Conservation (phyloP, 495 filamentous ascomycete genomes). For the Penicillium daleae region DNA sequence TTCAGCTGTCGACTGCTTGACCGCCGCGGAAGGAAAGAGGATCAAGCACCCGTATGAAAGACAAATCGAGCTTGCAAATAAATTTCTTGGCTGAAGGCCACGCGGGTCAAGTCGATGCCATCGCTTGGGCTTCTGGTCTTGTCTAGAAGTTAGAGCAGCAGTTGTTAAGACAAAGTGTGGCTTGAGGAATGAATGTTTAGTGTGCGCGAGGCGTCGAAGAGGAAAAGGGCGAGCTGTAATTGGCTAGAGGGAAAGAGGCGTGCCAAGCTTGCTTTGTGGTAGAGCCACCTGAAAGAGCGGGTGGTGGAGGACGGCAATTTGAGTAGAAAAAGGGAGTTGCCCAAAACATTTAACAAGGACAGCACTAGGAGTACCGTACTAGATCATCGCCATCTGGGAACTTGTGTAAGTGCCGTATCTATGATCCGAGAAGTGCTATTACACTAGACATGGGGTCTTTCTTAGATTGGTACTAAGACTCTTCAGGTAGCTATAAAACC, state of each 20-base stretch:
- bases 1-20: neutral
- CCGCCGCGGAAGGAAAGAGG: neutral
- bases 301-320: neutral
- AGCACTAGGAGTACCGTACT: too few species aligned
- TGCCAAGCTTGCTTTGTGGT: neutral
- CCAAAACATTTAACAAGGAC: too few species aligned
- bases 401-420: too few species aligned
- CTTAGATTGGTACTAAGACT: too few species aligned
- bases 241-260: neutral
- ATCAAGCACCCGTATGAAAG: neutral
- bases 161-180: conserved; percentile 1
- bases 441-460: too few species aligned
- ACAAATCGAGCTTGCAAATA: neutral
- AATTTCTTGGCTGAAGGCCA: neutral
- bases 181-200: neutral
- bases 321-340: too few species aligned
- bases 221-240: neutral
- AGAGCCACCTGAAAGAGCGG: too few species aligned
- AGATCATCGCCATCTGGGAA: too few species aligned
- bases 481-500: too few species aligned
- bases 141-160: neutral
- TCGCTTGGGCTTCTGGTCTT: neutral
- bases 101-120: neutral
- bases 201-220: neutral
- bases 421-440: too few species aligned